Percentiles rank a stretch among this genome's conserved stretches.
Evolutionary conservation across 2,329 filamentous ascomycete genomes (phyloP).

Genomic region (Paecilomyces dactylethromorphus): DNA sequence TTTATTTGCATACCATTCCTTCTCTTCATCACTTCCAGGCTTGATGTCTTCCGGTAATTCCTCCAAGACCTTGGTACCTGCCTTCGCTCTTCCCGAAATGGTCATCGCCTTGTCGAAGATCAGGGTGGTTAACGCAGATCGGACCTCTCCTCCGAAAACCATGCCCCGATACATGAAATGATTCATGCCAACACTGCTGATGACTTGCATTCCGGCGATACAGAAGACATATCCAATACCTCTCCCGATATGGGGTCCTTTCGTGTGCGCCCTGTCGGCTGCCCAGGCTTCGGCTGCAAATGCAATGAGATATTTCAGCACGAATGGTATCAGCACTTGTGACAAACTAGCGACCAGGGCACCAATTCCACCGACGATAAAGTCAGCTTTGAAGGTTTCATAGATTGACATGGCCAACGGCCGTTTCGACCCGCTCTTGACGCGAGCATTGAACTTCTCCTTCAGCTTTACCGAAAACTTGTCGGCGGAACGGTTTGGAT

Average conservation of each 20-base stretch:
- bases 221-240: slow-evolving; percentile 76
- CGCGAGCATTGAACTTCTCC: slow-evolving; percentile 59
- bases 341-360: slow-evolving; percentile 60
- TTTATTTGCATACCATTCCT: slow-evolving; percentile 30
- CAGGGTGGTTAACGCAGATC: slow-evolving; percentile 71
- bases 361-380: slow-evolving; percentile 72
- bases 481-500: slow-evolving; percentile 65
- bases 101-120: slow-evolving; percentile 89
- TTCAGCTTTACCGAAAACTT: slow-evolving; percentile 59
- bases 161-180: slow-evolving; percentile 89
- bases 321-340: slow-evolving; percentile 75
- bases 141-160: slow-evolving; percentile 74
- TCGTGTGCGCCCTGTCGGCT: slow-evolving; percentile 44
- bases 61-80: slow-evolving; percentile 57
- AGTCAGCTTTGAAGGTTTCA: slow-evolving; percentile 75
- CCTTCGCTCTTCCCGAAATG: slow-evolving; percentile 75
- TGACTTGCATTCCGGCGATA: slow-evolving; percentile 73
- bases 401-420: slow-evolving; percentile 72
- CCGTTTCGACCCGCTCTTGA: slow-evolving; percentile 59
- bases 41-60: slow-evolving; percentile 35
- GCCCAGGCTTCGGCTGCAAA: slow-evolving; percentile 73
- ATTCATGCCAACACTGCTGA: slow-evolving; percentile 72
- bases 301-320: slow-evolving; percentile 75
- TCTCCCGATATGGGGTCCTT: slow-evolving; percentile 59
- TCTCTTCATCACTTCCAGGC: slow-evolving; percentile 42